phyloP scores from a whole-genome alignment of 2,329 filamentous ascomycete species.

The Trichoderma breve region DNA sequence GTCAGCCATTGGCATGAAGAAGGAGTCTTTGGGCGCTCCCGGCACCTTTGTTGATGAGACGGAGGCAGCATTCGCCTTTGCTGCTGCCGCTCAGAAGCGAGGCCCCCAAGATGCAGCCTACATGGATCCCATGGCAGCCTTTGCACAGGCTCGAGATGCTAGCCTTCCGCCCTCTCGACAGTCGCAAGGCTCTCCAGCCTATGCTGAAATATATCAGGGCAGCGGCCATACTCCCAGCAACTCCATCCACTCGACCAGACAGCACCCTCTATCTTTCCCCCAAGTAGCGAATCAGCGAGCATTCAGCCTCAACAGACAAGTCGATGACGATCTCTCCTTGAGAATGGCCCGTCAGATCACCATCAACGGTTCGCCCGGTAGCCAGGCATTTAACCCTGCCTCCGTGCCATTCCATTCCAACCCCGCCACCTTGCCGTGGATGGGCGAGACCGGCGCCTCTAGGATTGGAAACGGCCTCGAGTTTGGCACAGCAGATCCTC shows the following conservation, averaged over 20 bases:
- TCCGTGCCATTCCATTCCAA: constrained; percentile 47
- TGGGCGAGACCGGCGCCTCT: constrained; percentile 28
- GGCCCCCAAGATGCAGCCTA: constrained; percentile 41
- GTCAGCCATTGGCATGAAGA: constrained; percentile 43
- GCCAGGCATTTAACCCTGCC: constrained; percentile 30
- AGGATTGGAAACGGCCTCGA: constrained; percentile 34
- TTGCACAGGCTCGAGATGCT: constrained; percentile 48
- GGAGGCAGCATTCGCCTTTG: constrained; percentile 26
- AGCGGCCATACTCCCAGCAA: constrained; percentile 42
- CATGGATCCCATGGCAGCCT: constrained; percentile 35
- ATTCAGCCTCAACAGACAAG: constrained; percentile 39
- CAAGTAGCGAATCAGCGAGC: constrained; percentile 40
- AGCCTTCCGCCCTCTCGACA: constrained; percentile 57
- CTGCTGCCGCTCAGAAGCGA: constrained; percentile 32
- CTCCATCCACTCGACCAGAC: constrained; percentile 48
- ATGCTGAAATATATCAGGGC: constrained; percentile 31
- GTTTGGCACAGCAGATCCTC: constrained; percentile 33
- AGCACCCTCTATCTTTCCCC: constrained; percentile 44
- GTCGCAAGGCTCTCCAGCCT: constrained; percentile 44
- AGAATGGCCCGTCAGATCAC: constrained; percentile 35
- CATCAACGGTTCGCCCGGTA: constrained; percentile 31
- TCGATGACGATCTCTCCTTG: constrained; percentile 39
- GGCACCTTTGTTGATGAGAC: constrained; percentile 28
- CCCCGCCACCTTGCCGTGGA: constrained; percentile 48
- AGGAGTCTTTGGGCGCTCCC: constrained; percentile 26